These are phyloP conservation scores for Candida alai DNA, from an alignment of 805 yeast species.

Conservation along the genomic window DNA sequence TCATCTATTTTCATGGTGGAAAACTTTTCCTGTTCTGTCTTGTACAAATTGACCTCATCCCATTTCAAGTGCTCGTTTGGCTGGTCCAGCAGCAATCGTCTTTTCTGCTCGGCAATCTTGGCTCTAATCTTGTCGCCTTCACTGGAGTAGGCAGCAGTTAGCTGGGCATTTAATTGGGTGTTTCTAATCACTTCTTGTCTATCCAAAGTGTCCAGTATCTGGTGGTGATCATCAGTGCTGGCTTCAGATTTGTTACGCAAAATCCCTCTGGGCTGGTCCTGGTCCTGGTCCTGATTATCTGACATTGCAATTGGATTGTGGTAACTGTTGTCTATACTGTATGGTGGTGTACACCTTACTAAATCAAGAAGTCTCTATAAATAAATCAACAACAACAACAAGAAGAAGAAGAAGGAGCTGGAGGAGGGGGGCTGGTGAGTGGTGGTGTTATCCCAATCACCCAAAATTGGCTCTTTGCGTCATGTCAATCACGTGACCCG, in stretches of 20 bases:
- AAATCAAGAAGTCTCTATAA: no score
- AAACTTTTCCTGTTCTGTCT: conserved; percentile 67
- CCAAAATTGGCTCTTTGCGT: no score
- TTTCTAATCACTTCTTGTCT: conserved; percentile 76
- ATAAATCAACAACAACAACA: no score
- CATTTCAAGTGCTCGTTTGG: conserved; percentile 55
- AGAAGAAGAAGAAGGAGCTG: no score
- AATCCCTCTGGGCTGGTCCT: conserved; percentile 40
- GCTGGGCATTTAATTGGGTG: conserved; percentile 69
- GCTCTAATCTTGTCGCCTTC: conserved; percentile 47
- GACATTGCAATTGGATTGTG: conserved; percentile 1
- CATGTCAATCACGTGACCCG: no score
- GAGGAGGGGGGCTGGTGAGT: no score
- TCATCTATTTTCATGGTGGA: conserved; percentile 85
- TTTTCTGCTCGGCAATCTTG: conserved; percentile 37
- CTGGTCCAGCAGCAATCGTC: conserved; percentile 3
- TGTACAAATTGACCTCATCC: conserved; percentile 77
- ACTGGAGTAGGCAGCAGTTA: conserved; percentile 28
- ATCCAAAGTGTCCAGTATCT: conserved; percentile 27
- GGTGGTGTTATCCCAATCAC: no score
- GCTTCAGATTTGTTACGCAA: conserved; percentile 54
- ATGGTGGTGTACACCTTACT: no score
- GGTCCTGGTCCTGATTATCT: neutral
- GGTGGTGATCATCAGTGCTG: conserved; percentile 20
- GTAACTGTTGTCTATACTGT: no score